Conservation (phyloP, 2,329 filamentous ascomycete genomes). For the Trichoderma pleuroti region DNA sequence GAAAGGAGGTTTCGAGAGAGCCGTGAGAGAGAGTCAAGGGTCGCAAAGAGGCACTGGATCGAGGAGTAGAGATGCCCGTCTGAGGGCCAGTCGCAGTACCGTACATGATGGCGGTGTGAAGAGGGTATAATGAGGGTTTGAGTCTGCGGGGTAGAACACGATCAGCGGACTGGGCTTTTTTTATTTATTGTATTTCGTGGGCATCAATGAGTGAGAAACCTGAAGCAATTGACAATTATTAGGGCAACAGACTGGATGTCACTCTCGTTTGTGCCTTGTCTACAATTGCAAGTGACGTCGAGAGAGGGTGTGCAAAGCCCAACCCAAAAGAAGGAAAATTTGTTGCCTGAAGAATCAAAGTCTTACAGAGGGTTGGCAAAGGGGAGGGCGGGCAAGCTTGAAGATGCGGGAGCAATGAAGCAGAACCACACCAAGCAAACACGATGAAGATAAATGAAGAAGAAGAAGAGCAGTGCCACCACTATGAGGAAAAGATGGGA, state of each 20-base stretch:
- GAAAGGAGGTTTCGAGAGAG: slow-evolving; percentile 91
- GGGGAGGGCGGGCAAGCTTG: slow-evolving; percentile 10
- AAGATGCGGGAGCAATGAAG: slow-evolving; percentile 12
- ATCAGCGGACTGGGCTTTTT: background rate
- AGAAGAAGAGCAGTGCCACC: slow-evolving; percentile 14
- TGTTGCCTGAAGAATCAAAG: slow-evolving; percentile 17
- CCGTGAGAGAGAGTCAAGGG: slow-evolving; percentile 89
- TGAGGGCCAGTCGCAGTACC: slow-evolving; percentile 78
- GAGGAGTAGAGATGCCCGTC: slow-evolving; percentile 94
- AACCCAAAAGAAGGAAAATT: background rate
- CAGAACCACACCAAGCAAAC: slow-evolving; percentile 14
- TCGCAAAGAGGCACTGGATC: slow-evolving; percentile 87
- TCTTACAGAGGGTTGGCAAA: slow-evolving; percentile 20
- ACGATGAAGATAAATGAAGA: background rate
- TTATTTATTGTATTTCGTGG: background rate
- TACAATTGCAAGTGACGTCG: background rate
- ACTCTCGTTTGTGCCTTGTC: background rate
- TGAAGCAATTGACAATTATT: slow-evolving; percentile 11
- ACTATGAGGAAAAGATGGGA: slow-evolving; percentile 20
- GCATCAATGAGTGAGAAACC: background rate
- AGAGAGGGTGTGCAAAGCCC: slow-evolving; percentile 10
- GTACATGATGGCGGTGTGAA: slow-evolving; percentile 65
- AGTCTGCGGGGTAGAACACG: slow-evolving; percentile 16
- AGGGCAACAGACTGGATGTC: slow-evolving; percentile 5
- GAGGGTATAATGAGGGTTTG: slow-evolving; percentile 17